Conservation (phyloP, 2,329 filamentous ascomycete species). For the Diaporthe helianthi region DNA sequence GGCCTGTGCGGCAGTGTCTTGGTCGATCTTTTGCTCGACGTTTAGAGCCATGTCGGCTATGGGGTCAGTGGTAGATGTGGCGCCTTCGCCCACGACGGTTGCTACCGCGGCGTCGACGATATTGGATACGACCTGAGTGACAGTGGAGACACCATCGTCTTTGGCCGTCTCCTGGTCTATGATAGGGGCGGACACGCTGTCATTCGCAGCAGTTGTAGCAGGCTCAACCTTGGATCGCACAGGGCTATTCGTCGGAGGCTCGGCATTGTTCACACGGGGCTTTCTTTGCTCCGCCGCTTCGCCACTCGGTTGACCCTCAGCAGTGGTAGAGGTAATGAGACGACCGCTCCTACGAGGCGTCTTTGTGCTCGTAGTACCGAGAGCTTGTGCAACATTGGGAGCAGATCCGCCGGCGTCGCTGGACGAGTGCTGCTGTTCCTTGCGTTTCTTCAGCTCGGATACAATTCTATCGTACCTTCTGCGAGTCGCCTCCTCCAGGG, state of each 20-base stretch:
- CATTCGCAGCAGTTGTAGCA: background rate
- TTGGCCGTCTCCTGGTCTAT: background rate
- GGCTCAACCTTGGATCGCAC: background rate
- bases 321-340: background rate
- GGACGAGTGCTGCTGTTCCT: background rate
- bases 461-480: constrained; percentile 22
- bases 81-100: background rate
- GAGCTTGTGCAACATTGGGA: background rate
- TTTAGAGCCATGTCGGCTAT: background rate
- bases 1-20: constrained; percentile 5
- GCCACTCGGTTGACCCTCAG: background rate
- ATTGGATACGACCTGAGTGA: constrained; percentile 14
- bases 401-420: background rate
- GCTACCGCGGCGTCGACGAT: constrained; percentile 3
- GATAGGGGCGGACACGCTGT: background rate
- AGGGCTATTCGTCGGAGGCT: background rate
- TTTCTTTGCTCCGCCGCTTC: background rate
- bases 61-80: constrained; percentile 11
- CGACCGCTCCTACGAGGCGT: background rate
- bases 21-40: constrained; percentile 27
- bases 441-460: constrained; percentile 16
- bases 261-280: background rate
- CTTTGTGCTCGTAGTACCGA: background rate
- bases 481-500: constrained; percentile 19
- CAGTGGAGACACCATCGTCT: background rate